A percentile compares a stretch with the other conserved stretches of the same genome.
phyloP scores from a whole-genome alignment of 352 stramenopile genomes.

The Phytopythium ostracodes region DNA sequence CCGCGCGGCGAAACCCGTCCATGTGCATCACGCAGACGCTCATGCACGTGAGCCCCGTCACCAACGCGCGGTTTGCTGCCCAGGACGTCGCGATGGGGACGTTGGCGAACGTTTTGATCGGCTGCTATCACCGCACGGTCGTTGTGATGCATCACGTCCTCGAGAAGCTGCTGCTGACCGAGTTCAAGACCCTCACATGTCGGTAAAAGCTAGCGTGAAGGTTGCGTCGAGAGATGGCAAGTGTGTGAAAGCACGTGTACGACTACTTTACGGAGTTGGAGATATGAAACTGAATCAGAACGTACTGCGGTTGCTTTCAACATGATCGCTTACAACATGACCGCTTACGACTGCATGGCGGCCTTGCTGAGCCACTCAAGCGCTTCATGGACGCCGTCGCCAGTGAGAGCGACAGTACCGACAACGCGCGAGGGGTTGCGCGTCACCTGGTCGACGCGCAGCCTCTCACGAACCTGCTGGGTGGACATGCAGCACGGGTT shows the following conservation, averaged over 20 bases:
- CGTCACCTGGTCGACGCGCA: constrained; percentile 29
- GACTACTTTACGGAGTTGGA: background rate
- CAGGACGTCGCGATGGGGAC: constrained; percentile 20
- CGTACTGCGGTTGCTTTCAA: background rate
- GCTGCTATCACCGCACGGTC: constrained; percentile 25
- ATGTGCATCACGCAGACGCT: constrained; percentile 29
- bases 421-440: constrained; percentile 28
- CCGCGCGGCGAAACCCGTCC: constrained; percentile 8
- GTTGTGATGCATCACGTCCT: constrained; percentile 28
- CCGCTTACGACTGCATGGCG: constrained; percentile 19
- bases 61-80: constrained; percentile 9
- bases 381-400: constrained; percentile 38
- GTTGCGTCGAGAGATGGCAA: background rate
- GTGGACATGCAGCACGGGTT: constrained; percentile 21
- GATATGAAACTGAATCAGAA: background rate
- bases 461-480: constrained; percentile 22
- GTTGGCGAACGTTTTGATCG: constrained; percentile 23
- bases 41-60: constrained; percentile 18
- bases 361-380: constrained; percentile 37
- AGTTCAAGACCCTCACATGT: constrained; percentile 11
- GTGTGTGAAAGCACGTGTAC: background rate
- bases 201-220: background rate
- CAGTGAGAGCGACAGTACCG: constrained; percentile 22
- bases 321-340: no score
- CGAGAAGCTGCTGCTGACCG: constrained; percentile 24